Percentiles rank a stretch among this genome's conserved stretches.
These are phyloP conservation scores for Penicillium cinerascens DNA, from an alignment of 495 filamentous ascomycete species.

Conservation along the genomic window DNA sequence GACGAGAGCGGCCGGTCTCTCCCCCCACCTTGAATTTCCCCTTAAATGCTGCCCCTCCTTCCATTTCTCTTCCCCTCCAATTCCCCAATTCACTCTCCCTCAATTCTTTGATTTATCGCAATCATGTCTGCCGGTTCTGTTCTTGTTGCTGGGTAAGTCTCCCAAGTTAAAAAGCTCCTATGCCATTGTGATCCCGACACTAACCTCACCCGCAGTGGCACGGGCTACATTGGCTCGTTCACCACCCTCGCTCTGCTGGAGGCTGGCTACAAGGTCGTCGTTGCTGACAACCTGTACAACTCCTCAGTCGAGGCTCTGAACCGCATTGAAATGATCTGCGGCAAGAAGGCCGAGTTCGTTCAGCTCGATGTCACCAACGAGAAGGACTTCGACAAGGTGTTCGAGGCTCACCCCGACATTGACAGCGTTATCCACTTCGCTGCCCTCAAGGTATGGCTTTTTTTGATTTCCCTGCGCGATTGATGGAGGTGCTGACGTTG, in stretches of 20 bases:
- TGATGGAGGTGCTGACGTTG: background rate
- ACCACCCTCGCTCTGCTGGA: slow-evolving; percentile 87
- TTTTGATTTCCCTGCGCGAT: background rate
- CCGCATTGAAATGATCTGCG: slow-evolving; percentile 88
- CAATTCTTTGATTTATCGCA: background rate
- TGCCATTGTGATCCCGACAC: slow-evolving; percentile 8
- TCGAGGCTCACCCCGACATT: slow-evolving; percentile 84
- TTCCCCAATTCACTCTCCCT: background rate
- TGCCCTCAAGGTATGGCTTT: slow-evolving; percentile 75
- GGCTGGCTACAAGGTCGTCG: slow-evolving; percentile 92
- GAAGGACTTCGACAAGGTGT: slow-evolving; percentile 78
- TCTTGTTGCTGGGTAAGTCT: slow-evolving; percentile 81
- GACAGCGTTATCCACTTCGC: slow-evolving; percentile 99
- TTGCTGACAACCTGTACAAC: slow-evolving; percentile 95
- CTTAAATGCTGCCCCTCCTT: slow-evolving; percentile 20
- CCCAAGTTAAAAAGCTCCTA: background rate
- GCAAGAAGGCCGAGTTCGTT: slow-evolving; percentile 83
- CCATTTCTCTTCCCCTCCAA: background rate
- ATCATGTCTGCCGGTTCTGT: slow-evolving; percentile 82
- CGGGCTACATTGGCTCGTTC: slow-evolving; percentile 98
- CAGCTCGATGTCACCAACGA: slow-evolving; percentile 86
- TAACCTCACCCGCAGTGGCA: slow-evolving; percentile 62
- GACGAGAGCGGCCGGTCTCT: background rate
- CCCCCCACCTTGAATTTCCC: slow-evolving; percentile 15
- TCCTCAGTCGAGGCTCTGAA: slow-evolving; percentile 84